Conservation (phyloP, 345 rosid species). For the Citrus sp. region DNA sequence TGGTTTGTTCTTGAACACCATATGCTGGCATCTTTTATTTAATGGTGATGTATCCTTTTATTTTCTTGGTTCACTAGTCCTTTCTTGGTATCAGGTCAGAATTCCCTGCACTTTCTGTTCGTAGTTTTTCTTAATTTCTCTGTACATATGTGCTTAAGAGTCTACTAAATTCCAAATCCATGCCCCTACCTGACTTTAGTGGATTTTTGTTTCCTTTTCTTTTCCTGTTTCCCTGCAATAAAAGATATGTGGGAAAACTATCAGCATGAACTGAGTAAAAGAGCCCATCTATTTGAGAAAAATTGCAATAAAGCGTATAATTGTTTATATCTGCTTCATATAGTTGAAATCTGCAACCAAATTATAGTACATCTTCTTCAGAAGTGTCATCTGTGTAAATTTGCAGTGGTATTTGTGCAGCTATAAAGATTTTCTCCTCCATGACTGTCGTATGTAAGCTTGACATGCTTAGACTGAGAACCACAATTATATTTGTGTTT, state of each 20-base stretch:
- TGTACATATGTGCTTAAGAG: not conserved
- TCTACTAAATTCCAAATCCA: slow-evolving; percentile 1
- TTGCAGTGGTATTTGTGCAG: not conserved
- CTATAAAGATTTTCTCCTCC: not conserved
- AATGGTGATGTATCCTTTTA: not conserved
- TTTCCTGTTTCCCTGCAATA: not conserved
- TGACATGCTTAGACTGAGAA: not conserved
- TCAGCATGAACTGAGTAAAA: not conserved
- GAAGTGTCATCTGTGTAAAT: not conserved
- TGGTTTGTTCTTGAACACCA: not conserved
- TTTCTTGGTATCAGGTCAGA: not conserved
- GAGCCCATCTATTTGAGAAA: not conserved
- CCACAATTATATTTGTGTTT: not conserved
- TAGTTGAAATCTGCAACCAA: not conserved
- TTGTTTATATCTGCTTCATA: not conserved
- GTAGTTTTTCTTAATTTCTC: not conserved
- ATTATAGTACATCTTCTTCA: not conserved
- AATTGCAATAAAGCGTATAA: not conserved
- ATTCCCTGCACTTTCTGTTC: not conserved
- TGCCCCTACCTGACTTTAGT: not conserved
- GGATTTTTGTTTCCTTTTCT: not conserved
- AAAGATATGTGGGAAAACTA: not conserved
- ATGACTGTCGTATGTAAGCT: not conserved
- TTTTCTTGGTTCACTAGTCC: not conserved
- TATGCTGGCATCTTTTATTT: not conserved